Base-by-base conservation (phyloP, 306 rosid species). In the Purshia tridentata region DNA sequence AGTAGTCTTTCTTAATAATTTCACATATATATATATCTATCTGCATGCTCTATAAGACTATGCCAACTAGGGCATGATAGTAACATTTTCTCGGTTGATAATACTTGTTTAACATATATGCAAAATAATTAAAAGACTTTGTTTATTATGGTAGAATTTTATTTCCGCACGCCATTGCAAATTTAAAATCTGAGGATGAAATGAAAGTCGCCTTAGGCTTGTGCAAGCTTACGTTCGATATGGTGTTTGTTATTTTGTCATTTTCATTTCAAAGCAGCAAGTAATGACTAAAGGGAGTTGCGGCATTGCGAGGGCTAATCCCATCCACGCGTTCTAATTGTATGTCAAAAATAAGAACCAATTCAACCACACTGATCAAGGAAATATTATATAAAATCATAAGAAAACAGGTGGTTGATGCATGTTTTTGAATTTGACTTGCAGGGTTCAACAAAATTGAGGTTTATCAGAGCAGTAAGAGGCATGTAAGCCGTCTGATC, bases 231-330 rank as follows among this genome's bases (percentile, higher is more conserved):
- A 29, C 35, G 35, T 29, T 29, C 2, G 35, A 29, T 29, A 3
- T 29, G 35, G 35, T 49, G 6, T 22, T 73, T 57, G 74, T 60
- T 69, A 8, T 12, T 1, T 45, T 42, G 78, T 79, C 79, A 74
- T 44, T 79, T 79, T 79, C 78, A 60, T 44, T 23, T 52, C 69
- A 44, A 10, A 35, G 56, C 37, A 18, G 8, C 22, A 68, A 45
- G 75, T 65, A 67, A 72, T 29, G 35, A 29, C 35, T 1, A 29
- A 29, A 29, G 35, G 35, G 35, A 29, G 35, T 29, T 29, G 35
- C 35, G 1, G 35, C 35, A 29, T 29, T 29, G 35, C 35, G 35
- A 29, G 35, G 35, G 35, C 35, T 3, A 3, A n/a, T n/a, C 35
- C 35, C 35, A 29, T 29, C 35, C 35, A 29, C 35, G 35, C 35